phyloP scores from a whole-genome alignment of 441 rosid genomes.

The Viola pubescens region DNA sequence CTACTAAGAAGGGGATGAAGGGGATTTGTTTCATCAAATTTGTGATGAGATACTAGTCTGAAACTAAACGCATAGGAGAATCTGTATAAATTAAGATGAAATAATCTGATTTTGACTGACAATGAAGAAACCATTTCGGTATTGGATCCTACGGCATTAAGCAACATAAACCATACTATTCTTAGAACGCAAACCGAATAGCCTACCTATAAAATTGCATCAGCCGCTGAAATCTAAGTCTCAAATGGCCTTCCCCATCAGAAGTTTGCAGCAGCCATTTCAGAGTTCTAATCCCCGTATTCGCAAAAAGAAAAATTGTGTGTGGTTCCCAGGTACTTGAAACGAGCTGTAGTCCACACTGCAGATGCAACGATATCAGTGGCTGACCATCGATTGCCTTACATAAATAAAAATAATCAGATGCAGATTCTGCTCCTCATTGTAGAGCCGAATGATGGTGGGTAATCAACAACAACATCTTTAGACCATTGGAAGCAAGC shows the following conservation, averaged over 20 bases:
- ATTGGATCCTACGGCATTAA: too few relatives aligned
- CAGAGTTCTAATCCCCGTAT: slow-evolving; percentile 7
- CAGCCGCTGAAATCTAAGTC: neutral
- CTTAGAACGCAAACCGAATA: too few relatives aligned
- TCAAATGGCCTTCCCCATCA: slow-evolving; percentile 10
- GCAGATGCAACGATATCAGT: slow-evolving; percentile 1
- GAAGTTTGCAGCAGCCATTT: neutral
- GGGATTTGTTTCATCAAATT: too few relatives aligned
- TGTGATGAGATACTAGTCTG: too few relatives aligned
- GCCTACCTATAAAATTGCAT: too few relatives aligned
- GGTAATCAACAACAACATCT: slow-evolving; percentile 34
- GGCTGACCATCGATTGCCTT: slow-evolving; percentile 3
- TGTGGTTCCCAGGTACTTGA: slow-evolving; percentile 12
- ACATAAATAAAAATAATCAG: slow-evolving; percentile 5
- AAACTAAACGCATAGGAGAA: too few relatives aligned
- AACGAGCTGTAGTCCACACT: slow-evolving; percentile 5
- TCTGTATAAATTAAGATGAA: too few relatives aligned
- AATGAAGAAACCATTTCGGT: too few relatives aligned
- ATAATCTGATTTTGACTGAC: too few relatives aligned
- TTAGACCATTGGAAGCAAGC: slow-evolving; percentile 47
- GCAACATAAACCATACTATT: too few relatives aligned
- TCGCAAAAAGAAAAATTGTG: neutral
- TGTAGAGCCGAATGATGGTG: slow-evolving; percentile 12
- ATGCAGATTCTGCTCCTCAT: slow-evolving; percentile 13
- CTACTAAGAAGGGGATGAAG: too few relatives aligned